Evolutionary conservation across 179 eudicot genomes (phyloP), one percentile per base, ranked within the genome.

Genomic region (Corrigiola litoralis): DNA sequence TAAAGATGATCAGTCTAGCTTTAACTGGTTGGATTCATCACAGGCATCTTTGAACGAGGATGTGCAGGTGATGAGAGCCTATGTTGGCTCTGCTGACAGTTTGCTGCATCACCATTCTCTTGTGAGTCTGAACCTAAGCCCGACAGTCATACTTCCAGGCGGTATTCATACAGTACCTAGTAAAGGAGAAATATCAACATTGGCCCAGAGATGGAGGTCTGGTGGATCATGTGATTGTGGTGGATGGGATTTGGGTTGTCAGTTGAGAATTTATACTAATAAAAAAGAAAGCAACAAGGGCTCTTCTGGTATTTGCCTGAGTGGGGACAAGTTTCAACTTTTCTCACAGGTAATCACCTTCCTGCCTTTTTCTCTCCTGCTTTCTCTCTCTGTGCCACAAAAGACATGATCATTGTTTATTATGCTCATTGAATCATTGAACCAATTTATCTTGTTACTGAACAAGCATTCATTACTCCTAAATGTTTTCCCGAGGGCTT

Each of bases 211-310:
- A 75, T 92, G 98, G 98, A 82, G 60, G 67, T 87, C 88, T 8
- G 85, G 95, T 58, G 98, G 98, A 36, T 54, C 74, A 38, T 92
- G 98, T 73, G 98, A 92, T 65, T 92, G 98, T 67, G 96, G 96
- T 38, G 98, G 98, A 34, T 92, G 98, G 98, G 98, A 92, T 85
- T 29, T 92, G 54, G 96, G 98, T 73, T 92, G 98, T 77, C 82
- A 75, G 67, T 25, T 87, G 52, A 75, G 70, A 56, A 72, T 85
- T 58, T 83, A 83, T 68, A 60, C 82, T 25, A 78, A 67, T 74
- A 65, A 53, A 53, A 69, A 49, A 10, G 73, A 79, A 45, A 18
- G 47, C 42, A 61, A 69, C 65, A 36, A 69, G 65, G 63, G 45
- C 27, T 70, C 72, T 46, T 65, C 72, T 47, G 68, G 47, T 28